Evolutionary conservation across 306 rosid species (phyloP).

Genomic region (Vigna mungo): DNA sequence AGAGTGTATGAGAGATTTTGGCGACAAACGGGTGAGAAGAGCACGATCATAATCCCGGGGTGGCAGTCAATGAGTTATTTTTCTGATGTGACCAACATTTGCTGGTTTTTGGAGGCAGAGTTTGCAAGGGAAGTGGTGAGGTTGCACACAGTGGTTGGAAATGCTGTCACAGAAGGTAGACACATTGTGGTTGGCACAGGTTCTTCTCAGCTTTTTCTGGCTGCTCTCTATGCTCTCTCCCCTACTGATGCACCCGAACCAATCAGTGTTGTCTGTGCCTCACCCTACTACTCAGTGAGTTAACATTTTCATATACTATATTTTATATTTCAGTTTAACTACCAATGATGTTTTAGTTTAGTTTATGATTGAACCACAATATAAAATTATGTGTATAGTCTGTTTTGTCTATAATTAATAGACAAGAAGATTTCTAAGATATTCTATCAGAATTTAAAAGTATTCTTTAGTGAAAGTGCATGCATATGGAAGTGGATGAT

Average conservation of each 20-base stretch:
- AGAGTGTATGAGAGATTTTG: conserved; percentile 75
- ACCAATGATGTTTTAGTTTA: background rate
- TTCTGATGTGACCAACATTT: conserved; percentile 64
- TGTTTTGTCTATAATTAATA: background rate
- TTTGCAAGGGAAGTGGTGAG: conserved; percentile 70
- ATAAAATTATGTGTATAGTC: too few relatives aligned
- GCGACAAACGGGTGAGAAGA: conserved; percentile 70
- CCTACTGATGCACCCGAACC: conserved; percentile 61
- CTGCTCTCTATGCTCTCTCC: conserved; percentile 86
- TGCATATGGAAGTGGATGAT: background rate
- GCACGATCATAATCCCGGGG: conserved; percentile 67
- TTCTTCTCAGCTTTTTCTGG: conserved; percentile 84
- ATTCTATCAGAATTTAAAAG: background rate
- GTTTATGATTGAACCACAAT: too few relatives aligned
- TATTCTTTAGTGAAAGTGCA: background rate
- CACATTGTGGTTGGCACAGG: conserved; percentile 92
- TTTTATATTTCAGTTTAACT: background rate
- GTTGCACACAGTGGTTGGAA: conserved; percentile 75
- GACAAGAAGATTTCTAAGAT: background rate
- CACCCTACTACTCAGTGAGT: conserved; percentile 81
- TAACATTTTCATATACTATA: background rate
- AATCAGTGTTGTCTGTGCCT: conserved; percentile 68
- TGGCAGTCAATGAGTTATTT: conserved; percentile 91
- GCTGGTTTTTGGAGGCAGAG: conserved; percentile 91
- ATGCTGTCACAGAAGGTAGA: conserved; percentile 75